Evolutionary conservation across 2,329 filamentous ascomycete genomes (phyloP).

Genomic region (Colletotrichum caudatum): DNA sequence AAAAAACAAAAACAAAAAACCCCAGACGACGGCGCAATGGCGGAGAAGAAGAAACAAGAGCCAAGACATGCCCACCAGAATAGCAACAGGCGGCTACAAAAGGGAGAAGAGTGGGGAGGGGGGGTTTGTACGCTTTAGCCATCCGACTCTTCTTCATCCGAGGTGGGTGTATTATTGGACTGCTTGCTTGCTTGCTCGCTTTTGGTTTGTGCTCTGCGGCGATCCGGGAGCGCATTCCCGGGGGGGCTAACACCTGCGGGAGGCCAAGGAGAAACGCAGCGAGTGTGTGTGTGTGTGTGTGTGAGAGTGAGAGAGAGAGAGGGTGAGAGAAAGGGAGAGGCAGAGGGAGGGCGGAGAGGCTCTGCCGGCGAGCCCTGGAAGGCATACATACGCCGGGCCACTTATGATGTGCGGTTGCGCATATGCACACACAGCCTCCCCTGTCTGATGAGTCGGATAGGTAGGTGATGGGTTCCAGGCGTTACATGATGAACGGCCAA

Average conservation of each 20-base stretch:
- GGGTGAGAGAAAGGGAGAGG: neutral
- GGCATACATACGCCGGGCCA: neutral
- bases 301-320: too few relatives aligned
- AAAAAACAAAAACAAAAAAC: neutral
- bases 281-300: too few relatives aligned
- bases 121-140: constrained; percentile 4
- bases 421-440: constrained; percentile 2
- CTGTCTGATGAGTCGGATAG: neutral
- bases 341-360: neutral
- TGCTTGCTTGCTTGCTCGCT: neutral
- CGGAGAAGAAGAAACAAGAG: constrained; percentile 4
- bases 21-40: neutral
- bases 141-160: too few relatives aligned
- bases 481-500: constrained; percentile 8
- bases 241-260: neutral
- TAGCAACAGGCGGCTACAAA: constrained; percentile 21
- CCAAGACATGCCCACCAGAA: constrained; percentile 25
- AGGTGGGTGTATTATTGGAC: neutral
- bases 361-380: neutral
- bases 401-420: constrained; percentile 19
- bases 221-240: constrained; percentile 14
- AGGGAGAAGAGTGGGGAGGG: neutral
- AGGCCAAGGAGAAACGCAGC: neutral
- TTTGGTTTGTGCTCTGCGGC: neutral
- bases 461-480: neutral